Conservation (phyloP, 345 rosid species). For the Salix brachista region DNA sequence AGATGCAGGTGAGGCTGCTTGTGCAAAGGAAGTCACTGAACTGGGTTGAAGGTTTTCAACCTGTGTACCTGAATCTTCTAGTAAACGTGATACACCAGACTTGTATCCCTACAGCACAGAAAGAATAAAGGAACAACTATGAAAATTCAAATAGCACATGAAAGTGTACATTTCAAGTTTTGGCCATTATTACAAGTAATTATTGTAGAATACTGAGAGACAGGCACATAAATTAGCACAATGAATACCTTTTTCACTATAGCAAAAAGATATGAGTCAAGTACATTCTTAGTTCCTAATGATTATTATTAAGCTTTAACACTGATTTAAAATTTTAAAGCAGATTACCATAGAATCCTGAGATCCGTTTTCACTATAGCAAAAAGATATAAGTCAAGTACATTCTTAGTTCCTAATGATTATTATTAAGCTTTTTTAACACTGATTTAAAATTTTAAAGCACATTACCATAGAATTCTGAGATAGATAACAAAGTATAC, state of each 20-base stretch:
- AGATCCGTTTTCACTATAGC: background rate
- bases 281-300: too few species aligned
- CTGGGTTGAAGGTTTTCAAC: constrained; percentile 35
- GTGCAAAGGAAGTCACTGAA: constrained; percentile 27
- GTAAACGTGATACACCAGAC: constrained; percentile 33
- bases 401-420: background rate
- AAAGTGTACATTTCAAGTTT: background rate
- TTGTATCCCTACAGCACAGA: constrained; percentile 43
- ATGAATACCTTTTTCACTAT: background rate
- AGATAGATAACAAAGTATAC: constrained; percentile 33
- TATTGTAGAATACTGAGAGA: background rate
- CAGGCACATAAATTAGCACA: too few species aligned
- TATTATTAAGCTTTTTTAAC: background rate
- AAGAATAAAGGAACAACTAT: constrained; percentile 3
- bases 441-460: constrained; percentile 1
- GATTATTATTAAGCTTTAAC: background rate
- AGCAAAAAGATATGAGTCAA: background rate
- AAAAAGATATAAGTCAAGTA: background rate
- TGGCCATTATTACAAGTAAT: background rate
- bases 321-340: constrained; percentile 1
- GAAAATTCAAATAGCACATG: background rate
- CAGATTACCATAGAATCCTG: background rate
- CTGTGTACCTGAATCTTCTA: constrained; percentile 29
- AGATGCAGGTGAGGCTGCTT: constrained; percentile 28
- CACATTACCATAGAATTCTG: background rate